These are phyloP conservation scores for Coemansia sp. DNA, from an alignment of 192 early-diverging fungal species.

Conservation along the genomic window DNA sequence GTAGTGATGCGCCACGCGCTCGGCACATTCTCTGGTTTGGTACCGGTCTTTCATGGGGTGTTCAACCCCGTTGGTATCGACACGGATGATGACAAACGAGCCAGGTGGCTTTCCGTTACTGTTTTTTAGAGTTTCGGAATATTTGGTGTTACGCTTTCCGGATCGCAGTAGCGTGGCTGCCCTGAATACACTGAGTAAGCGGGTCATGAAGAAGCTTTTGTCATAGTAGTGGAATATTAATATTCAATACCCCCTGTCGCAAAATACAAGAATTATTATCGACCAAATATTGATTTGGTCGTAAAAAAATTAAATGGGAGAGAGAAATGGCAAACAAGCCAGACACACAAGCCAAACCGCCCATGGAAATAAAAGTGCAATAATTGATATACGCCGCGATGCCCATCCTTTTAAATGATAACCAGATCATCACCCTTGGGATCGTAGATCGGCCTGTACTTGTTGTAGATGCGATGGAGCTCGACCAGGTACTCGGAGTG, in stretches of 20 bases:
- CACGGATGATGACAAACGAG: conserved; percentile 15
- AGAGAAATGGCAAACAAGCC: not conserved
- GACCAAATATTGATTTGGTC: too few species aligned
- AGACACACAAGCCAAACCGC: too few species aligned
- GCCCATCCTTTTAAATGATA: conserved; percentile 31
- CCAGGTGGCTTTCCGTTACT: not conserved
- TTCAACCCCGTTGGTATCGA: conserved; percentile 42
- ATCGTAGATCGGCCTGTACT: conserved; percentile 51
- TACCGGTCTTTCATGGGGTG: conserved; percentile 20
- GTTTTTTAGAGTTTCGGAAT: not conserved
- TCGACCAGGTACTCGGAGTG: conserved; percentile 40
- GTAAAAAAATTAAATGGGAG: not conserved
- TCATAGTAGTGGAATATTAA: too few species aligned
- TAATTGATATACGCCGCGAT: too few species aligned
- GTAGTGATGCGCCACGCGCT: conserved; percentile 17
- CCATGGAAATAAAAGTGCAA: not conserved
- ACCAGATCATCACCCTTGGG: conserved; percentile 41
- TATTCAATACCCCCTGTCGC: too few species aligned
- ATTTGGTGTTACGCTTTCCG: not conserved
- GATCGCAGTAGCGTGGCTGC: conserved; percentile 3
- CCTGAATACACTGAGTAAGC: not conserved
- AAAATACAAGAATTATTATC: not conserved
- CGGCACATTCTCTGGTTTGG: conserved; percentile 8
- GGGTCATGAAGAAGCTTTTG: too few species aligned
- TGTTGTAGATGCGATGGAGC: conserved; percentile 33